These are phyloP conservation scores for Ambrosia trifida DNA, from an alignment of 129 eudicot genomes.

Conservation along the genomic window DNA sequence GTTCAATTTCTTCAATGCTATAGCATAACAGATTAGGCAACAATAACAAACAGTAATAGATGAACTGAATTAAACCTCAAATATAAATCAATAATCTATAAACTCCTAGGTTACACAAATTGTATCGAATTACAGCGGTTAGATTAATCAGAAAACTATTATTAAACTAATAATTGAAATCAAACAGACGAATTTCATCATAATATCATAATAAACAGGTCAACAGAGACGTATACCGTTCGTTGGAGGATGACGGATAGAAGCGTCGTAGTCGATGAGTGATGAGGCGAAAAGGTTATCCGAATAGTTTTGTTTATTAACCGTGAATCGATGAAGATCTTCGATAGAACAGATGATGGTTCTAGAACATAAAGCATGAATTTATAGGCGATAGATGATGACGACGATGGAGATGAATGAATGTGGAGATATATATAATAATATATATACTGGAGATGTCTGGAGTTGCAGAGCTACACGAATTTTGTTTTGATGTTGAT, in stretches of 20 bases:
- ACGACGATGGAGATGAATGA: conserved; percentile 10
- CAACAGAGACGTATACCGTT: conserved; percentile 18
- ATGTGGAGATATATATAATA: too few species aligned
- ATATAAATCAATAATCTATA: not conserved
- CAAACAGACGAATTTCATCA: conserved; percentile 8
- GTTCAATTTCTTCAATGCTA: too few species aligned
- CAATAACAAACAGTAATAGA: not conserved
- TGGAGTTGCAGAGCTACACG: conserved; percentile 37
- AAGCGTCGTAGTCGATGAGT: conserved; percentile 7
- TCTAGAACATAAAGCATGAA: conserved; percentile 26
- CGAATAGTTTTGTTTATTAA: not conserved
- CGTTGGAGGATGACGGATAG: conserved; percentile 21
- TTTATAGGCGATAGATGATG: conserved; percentile 1
- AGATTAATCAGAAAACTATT: not conserved
- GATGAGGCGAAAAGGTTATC: conserved; percentile 15
- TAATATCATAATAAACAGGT: conserved; percentile 1
- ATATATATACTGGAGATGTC: conserved; percentile 27
- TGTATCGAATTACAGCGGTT: conserved; percentile 12
- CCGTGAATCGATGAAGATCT: conserved; percentile 20
- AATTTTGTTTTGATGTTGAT: conserved; percentile 16
- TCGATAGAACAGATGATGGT: conserved; percentile 25
- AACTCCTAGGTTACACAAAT: conserved; percentile 19
- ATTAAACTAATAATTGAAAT: not conserved
- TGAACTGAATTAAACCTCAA: conserved; percentile 11
- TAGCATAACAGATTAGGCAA: conserved; percentile 4